These are phyloP conservation scores for Pilasporangium apinafurcum DNA, from an alignment of 352 stramenopile genomes.

Conservation along the genomic window DNA sequence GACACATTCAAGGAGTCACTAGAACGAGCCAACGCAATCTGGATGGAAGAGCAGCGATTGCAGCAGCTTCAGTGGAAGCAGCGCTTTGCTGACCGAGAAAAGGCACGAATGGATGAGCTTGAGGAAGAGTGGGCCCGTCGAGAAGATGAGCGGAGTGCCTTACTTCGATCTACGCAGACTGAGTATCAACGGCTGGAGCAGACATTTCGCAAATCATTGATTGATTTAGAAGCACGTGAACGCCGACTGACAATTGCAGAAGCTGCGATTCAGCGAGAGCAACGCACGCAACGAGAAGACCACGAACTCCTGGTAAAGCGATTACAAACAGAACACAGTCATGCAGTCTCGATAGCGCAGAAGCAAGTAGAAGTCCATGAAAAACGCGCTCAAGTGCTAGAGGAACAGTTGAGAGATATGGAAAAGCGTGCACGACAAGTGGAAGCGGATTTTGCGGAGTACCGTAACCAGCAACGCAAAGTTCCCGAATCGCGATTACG, in stretches of 20 bases:
- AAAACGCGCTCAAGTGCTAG: constrained; percentile 25
- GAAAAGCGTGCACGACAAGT: constrained; percentile 47
- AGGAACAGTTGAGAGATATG: constrained; percentile 33
- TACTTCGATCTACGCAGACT: constrained; percentile 39
- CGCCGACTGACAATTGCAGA: constrained; percentile 49
- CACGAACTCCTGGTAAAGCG: constrained; percentile 40
- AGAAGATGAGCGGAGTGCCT: constrained; percentile 60
- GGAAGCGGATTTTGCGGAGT: constrained; percentile 63
- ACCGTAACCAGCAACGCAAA: constrained; percentile 66
- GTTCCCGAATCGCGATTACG: constrained; percentile 59
- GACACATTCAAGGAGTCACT: constrained; percentile 22
- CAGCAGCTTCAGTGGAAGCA: constrained; percentile 52
- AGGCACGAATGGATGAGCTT: constrained; percentile 63
- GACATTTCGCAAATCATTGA: constrained; percentile 41
- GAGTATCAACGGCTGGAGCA: constrained; percentile 73
- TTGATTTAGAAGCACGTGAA: constrained; percentile 54
- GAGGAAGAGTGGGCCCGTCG: constrained; percentile 73
- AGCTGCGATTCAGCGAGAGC: constrained; percentile 42
- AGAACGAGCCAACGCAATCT: constrained; percentile 23
- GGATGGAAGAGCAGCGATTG: constrained; percentile 40
- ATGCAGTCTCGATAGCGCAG: constrained; percentile 43
- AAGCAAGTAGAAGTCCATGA: constrained; percentile 51
- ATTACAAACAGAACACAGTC: constrained; percentile 56
- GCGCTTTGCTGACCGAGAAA: constrained; percentile 45
- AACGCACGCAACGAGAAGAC: constrained; percentile 49